A percentile compares a stretch with the other conserved stretches of the same genome.
These are phyloP conservation scores for Arthrobotrys conoides DNA, from an alignment of 2,329 filamentous ascomycete species.

Conservation along the genomic window DNA sequence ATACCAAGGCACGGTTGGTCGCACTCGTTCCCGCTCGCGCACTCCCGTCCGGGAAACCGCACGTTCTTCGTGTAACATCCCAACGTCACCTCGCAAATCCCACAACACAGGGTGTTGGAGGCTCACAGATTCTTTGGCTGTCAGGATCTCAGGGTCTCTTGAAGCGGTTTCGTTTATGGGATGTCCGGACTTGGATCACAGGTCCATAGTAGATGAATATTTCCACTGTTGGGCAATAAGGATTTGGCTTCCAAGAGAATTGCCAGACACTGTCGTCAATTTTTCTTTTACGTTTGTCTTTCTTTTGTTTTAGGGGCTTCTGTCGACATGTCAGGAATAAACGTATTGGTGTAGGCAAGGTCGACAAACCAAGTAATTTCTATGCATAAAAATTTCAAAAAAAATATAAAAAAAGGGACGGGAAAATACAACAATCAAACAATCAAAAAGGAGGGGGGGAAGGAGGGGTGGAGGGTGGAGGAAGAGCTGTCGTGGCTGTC, in stretches of 20 bases:
- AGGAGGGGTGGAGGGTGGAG: no score
- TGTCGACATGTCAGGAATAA: no score
- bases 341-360: no score
- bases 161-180: neutral
- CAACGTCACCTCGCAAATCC: slow-evolving; percentile 34
- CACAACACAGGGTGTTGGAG: slow-evolving; percentile 20
- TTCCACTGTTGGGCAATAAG: neutral
- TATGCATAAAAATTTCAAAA: no score
- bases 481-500: neutral
- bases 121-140: slow-evolving; percentile 9
- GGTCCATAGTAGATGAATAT: neutral
- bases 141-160: neutral
- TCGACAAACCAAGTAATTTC: no score
- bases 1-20: slow-evolving; percentile 5
- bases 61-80: slow-evolving; percentile 39
- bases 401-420: no score
- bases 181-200: neutral
- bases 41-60: slow-evolving; percentile 10
- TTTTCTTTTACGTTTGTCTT: neutral
- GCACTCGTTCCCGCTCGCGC: slow-evolving; percentile 26
- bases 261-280: neutral
- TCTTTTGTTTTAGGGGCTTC: neutral
- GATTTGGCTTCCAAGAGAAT: no score
- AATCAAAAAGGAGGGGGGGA: no score
- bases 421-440: no score